These are phyloP conservation scores for Oryza glaberrima DNA, from an alignment of 176 grass and related monocot species.

Conservation along the genomic window DNA sequence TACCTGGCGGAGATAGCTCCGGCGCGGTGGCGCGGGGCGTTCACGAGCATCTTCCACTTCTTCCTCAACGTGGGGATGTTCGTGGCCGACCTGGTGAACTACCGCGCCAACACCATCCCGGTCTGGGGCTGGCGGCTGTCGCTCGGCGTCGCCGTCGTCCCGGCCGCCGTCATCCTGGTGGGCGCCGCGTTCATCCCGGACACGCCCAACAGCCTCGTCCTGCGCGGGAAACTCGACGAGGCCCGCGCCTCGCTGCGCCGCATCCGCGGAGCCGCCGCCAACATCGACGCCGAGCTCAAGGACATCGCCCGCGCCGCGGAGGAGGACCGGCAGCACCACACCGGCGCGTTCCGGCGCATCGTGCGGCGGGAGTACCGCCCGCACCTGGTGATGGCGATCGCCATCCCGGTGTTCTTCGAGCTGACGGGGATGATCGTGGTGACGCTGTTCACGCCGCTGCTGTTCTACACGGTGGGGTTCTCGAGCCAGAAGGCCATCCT, in stretches of 20 bases:
- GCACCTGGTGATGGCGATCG: slow-evolving; percentile 43
- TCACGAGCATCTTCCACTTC: slow-evolving; percentile 58
- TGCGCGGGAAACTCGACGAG: slow-evolving; percentile 26
- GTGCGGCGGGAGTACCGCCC: slow-evolving; percentile 41
- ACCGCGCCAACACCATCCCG: slow-evolving; percentile 40
- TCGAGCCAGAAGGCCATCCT: slow-evolving; percentile 50
- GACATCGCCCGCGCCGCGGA: slow-evolving; percentile 48
- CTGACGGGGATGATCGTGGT: slow-evolving; percentile 61
- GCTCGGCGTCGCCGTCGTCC: slow-evolving; percentile 48
- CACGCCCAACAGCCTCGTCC: slow-evolving; percentile 56
- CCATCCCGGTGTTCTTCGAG: slow-evolving; percentile 61
- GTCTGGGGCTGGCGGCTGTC: slow-evolving; percentile 55
- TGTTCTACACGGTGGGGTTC: slow-evolving; percentile 72
- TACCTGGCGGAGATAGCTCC: slow-evolving; percentile 64
- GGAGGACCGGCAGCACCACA: slow-evolving; percentile 24
- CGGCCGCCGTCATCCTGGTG: slow-evolving; percentile 24
- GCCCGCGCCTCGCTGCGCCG: slow-evolving; percentile 42
- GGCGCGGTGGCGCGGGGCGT: slow-evolving; percentile 47
- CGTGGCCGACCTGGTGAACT: slow-evolving; percentile 53
- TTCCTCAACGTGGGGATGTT: slow-evolving; percentile 50
- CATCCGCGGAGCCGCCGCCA: slow-evolving; percentile 30
- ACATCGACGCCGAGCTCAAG: slow-evolving; percentile 44
- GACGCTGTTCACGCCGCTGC: slow-evolving; percentile 53
- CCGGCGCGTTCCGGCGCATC: slow-evolving; percentile 35
- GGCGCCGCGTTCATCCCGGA: slow-evolving; percentile 49